Conservation (phyloP, 2,329 filamentous ascomycete genomes). For the Zasmidium citrigriseum region DNA sequence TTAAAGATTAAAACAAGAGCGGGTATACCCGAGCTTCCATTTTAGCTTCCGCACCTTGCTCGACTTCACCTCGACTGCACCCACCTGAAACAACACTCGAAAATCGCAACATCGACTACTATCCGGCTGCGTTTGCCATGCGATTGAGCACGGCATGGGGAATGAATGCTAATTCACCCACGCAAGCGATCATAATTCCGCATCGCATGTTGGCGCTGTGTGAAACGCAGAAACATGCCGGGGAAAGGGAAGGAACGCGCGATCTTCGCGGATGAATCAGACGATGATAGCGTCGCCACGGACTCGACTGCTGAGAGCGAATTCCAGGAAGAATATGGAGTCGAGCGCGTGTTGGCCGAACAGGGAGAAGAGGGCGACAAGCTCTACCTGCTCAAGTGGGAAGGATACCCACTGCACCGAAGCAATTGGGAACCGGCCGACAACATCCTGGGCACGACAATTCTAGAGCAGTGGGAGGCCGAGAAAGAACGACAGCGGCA, state of each 20-base stretch:
- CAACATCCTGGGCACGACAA: slow-evolving; percentile 14
- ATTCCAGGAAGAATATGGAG: slow-evolving; percentile 26
- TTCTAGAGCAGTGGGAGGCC: slow-evolving; percentile 28
- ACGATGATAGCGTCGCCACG: slow-evolving; percentile 30
- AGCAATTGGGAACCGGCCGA: slow-evolving; percentile 34
- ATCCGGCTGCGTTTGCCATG: too few species aligned
- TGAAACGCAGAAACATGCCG: not conserved
- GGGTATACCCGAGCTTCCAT: too few species aligned
- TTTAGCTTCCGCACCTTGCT: too few species aligned
- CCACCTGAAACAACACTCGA: too few species aligned
- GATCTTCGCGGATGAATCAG: slow-evolving; percentile 23
- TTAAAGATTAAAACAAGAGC: too few species aligned
- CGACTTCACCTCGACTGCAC: too few species aligned
- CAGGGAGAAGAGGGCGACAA: slow-evolving; percentile 5
- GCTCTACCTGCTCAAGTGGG: slow-evolving; percentile 35
- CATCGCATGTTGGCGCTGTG: too few species aligned
- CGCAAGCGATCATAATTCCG: too few species aligned
- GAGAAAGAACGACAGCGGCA: slow-evolving; percentile 17
- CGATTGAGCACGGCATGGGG: too few species aligned
- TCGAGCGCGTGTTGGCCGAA: slow-evolving; percentile 35
- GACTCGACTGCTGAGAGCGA: slow-evolving; percentile 28
- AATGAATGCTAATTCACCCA: too few species aligned
- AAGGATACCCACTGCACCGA: slow-evolving; percentile 28
- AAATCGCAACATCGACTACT: too few species aligned
- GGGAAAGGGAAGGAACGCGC: not conserved